A percentile compares a stretch with the other conserved stretches of the same genome.
Conservation (phyloP, 2,329 filamentous ascomycete species). For the Fusarium continuum region DNA sequence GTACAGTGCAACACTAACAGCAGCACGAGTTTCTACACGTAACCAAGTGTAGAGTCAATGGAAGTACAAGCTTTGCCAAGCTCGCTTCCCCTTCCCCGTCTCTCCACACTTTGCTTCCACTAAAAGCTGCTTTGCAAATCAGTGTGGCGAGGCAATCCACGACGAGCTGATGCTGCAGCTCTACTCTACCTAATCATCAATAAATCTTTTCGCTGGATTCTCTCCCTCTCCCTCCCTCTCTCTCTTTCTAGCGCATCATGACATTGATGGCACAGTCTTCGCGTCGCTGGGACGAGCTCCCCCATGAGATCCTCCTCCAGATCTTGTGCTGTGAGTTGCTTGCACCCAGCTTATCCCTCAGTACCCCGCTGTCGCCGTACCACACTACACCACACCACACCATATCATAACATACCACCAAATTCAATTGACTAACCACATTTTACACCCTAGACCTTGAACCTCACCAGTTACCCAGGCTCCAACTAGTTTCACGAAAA, state of each 20-base stretch:
- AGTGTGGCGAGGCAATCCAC: constrained; percentile 3
- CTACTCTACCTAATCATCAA: constrained; percentile 3
- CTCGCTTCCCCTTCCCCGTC: constrained; percentile 9
- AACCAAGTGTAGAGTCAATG: not conserved
- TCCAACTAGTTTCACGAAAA: constrained; percentile 75
- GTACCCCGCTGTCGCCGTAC: constrained; percentile 28
- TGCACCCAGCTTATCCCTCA: constrained; percentile 29
- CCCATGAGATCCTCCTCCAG: constrained; percentile 70
- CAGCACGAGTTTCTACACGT: not conserved
- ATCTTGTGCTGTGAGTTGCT: constrained; percentile 66
- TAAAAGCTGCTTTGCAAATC: constrained; percentile 15
- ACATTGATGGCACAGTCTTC: constrained; percentile 31
- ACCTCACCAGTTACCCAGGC: constrained; percentile 60
- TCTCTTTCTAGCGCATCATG: constrained; percentile 39
- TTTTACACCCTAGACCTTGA: constrained; percentile 46
- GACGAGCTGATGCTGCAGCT: not conserved
- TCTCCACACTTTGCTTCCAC: constrained; percentile 13
- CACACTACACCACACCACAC: too few relatives aligned
- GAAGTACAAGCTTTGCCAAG: constrained; percentile 28
- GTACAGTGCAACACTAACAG: not conserved
- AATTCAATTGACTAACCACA: constrained; percentile 30
- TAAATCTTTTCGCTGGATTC: too few relatives aligned
- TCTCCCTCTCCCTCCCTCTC: not conserved
- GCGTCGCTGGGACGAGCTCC: constrained; percentile 59
- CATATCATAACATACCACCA: not conserved